phyloP scores from a whole-genome alignment of 148 eudicot genomes.

The Fagopyrum esculentum region DNA sequence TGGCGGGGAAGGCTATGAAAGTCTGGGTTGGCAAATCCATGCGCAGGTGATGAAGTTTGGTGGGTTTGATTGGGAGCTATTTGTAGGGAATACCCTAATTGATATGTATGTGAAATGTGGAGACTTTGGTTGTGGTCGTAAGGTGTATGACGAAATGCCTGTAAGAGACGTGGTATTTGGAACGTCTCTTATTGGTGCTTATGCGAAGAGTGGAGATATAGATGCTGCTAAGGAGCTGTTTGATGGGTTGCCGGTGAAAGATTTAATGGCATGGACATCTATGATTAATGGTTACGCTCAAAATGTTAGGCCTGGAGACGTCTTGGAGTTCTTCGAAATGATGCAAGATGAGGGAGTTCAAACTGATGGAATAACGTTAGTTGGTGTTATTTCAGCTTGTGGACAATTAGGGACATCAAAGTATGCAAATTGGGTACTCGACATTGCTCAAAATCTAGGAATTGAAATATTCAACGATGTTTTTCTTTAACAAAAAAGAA shows the following conservation, averaged over 20 bases:
- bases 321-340: slow-evolving; percentile 33
- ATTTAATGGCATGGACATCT: slow-evolving; percentile 39
- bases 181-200: slow-evolving; percentile 41
- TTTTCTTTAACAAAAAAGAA: neutral
- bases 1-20: slow-evolving; percentile 17
- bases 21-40: slow-evolving; percentile 41
- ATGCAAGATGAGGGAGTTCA: slow-evolving; percentile 33
- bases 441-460: slow-evolving; percentile 42
- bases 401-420: slow-evolving; percentile 46
- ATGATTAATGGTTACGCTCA: slow-evolving; percentile 41
- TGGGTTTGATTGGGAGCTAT: slow-evolving; percentile 40
- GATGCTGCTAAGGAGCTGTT: slow-evolving; percentile 39
- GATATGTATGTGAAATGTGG: slow-evolving; percentile 45
- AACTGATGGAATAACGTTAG: slow-evolving; percentile 44
- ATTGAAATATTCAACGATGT: slow-evolving; percentile 33
- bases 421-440: slow-evolving; percentile 32
- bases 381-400: slow-evolving; percentile 54
- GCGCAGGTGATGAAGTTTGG: slow-evolving; percentile 33
- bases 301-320: slow-evolving; percentile 44
- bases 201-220: slow-evolving; percentile 36
- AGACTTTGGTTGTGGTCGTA: slow-evolving; percentile 31
- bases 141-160: slow-evolving; percentile 58
- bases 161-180: slow-evolving; percentile 35
- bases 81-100: slow-evolving; percentile 36
- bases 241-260: slow-evolving; percentile 38